phyloP scores from a whole-genome alignment of 495 filamentous ascomycete genomes.

The Staphylotrichum tortipilum region DNA sequence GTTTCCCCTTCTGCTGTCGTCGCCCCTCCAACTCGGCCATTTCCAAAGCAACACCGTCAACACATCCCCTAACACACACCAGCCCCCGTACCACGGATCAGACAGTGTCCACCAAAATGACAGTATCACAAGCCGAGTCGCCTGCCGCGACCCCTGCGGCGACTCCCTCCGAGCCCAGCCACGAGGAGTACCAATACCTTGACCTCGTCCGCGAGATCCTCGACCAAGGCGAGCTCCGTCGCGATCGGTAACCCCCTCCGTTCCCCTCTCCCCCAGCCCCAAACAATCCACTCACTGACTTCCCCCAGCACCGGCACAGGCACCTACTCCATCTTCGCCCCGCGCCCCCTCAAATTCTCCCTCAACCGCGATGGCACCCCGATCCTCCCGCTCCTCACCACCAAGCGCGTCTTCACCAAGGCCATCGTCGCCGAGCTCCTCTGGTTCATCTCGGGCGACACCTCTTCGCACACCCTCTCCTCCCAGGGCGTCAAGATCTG shows the following conservation, averaged over 20 bases:
- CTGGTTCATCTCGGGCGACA: slow-evolving; percentile 86
- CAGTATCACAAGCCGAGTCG: slow-evolving; percentile 3
- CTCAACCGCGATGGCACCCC: slow-evolving; percentile 54
- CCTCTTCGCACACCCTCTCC: slow-evolving; percentile 65
- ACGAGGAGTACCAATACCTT: slow-evolving; percentile 28
- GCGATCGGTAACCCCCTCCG: slow-evolving; percentile 20
- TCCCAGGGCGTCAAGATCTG: slow-evolving; percentile 86
- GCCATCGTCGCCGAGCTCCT: slow-evolving; percentile 90
- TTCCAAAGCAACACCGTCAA: no score
- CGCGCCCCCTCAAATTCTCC: slow-evolving; percentile 73
- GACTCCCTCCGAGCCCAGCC: slow-evolving; percentile 1
- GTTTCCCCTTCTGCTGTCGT: no score
- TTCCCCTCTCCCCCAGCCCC: not conserved
- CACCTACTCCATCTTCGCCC: slow-evolving; percentile 81
- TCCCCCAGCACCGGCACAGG: slow-evolving; percentile 75
- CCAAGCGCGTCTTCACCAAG: slow-evolving; percentile 89
- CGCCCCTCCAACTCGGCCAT: no score
- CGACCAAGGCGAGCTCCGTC: slow-evolving; percentile 23
- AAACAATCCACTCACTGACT: not conserved
- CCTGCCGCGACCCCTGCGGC: not conserved
- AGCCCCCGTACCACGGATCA: not conserved
- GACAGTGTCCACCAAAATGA: not conserved
- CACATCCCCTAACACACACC: no score
- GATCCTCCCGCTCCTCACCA: slow-evolving; percentile 85
- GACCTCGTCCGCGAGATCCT: slow-evolving; percentile 26